These are phyloP conservation scores for Nemania sp. DNA, from an alignment of 2,329 filamentous ascomycete genomes.

Conservation along the genomic window DNA sequence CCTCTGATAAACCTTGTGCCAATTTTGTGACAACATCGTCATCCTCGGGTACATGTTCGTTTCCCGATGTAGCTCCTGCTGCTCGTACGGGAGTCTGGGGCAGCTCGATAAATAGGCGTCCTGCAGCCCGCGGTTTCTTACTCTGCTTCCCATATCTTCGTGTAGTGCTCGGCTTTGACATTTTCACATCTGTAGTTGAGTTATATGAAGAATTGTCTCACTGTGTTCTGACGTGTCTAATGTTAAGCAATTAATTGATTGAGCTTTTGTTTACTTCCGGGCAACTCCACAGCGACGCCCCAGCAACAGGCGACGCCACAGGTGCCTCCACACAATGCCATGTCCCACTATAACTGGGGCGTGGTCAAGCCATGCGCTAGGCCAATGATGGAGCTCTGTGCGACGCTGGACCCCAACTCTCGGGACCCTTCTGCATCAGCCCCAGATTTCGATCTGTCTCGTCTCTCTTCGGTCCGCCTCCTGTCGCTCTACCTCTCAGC, in stretches of 20 bases:
- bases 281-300: conserved; percentile 3
- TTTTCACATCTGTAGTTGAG: conserved; percentile 36
- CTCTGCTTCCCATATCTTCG: conserved; percentile 57
- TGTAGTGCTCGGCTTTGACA: conserved; percentile 49
- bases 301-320: conserved; percentile 21
- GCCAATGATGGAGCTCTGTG: conserved; percentile 16
- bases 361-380: too few species aligned
- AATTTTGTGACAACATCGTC: conserved; percentile 39
- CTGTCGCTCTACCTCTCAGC: conserved; percentile 21
- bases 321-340: too few species aligned
- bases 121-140: conserved; percentile 50
- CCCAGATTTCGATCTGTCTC: not conserved
- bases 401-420: conserved; percentile 22
- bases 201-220: not conserved
- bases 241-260: not conserved
- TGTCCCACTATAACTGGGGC: too few species aligned
- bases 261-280: conserved; percentile 31
- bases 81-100: conserved; percentile 52
- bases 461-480: conserved; percentile 9
- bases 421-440: conserved; percentile 12
- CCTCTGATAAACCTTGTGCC: conserved; percentile 38
- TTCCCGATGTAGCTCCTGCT: conserved; percentile 13
- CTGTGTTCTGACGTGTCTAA: not conserved
- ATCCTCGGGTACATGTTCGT: conserved; percentile 24
- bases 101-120: conserved; percentile 55